Evolutionary conservation across 2,329 filamentous ascomycete species (phyloP).

Genomic region (Fusarium oxysporum): DNA sequence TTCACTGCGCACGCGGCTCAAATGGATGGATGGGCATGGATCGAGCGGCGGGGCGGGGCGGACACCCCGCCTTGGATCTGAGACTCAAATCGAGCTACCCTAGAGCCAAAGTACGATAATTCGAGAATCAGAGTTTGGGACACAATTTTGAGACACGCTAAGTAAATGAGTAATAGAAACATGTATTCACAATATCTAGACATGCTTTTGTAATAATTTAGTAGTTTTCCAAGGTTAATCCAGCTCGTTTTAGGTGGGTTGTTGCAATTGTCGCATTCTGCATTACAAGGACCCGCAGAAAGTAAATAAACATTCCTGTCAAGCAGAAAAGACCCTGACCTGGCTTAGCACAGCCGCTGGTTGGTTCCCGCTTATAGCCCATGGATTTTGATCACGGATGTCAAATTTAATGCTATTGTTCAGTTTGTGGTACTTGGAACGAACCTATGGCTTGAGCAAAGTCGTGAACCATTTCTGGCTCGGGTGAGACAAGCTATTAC

Average conservation of each 20-base stretch:
- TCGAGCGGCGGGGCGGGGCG: constrained; percentile 8
- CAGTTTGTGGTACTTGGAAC: not conserved
- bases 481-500: not conserved
- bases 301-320: constrained; percentile 10
- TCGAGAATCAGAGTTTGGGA: rapidly evolving
- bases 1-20: constrained; percentile 37
- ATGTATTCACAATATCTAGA: rapidly evolving
- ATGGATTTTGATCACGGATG: not conserved
- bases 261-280: not conserved
- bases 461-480: rapidly evolving
- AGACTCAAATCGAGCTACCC: not conserved
- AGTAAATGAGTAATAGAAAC: rapidly evolving
- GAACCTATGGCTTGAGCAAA: not conserved
- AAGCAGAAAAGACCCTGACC: constrained; percentile 6
- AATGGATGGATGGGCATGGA: not conserved
- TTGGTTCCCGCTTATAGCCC: constrained; percentile 4
- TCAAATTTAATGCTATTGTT: not conserved
- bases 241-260: rapidly evolving
- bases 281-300: not conserved
- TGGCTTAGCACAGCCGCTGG: constrained; percentile 13
- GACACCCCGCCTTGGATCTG: constrained; percentile 18
- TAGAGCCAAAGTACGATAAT: not conserved
- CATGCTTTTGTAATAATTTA: rapidly evolving
- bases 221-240: rapidly evolving
- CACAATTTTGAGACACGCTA: rapidly evolving